phyloP scores from a whole-genome alignment of 345 rosid species.

The Arabidopsis arenosa region DNA sequence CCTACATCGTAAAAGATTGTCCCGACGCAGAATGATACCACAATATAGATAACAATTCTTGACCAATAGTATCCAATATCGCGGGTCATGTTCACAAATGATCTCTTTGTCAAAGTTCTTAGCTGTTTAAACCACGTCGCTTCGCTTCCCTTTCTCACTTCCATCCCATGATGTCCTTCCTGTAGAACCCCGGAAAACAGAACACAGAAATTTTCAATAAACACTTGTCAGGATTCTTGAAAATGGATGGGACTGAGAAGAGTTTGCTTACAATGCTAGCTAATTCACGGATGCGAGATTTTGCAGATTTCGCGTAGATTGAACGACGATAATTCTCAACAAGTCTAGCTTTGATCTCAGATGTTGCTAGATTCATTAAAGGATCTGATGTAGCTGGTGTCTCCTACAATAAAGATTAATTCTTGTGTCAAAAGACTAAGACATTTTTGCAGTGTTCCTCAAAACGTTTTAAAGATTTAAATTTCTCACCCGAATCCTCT shows the following conservation, averaged over 20 bases:
- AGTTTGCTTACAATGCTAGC: slow-evolving; percentile 61
- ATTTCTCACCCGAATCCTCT: slow-evolving; percentile 41
- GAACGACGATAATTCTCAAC: slow-evolving; percentile 74
- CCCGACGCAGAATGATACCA: slow-evolving; percentile 76
- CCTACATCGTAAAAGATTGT: slow-evolving; percentile 70
- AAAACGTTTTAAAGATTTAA: background rate
- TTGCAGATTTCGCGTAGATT: slow-evolving; percentile 51
- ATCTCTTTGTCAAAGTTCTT: slow-evolving; percentile 62
- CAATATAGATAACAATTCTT: slow-evolving; percentile 67
- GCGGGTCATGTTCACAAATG: slow-evolving; percentile 75
- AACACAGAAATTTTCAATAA: background rate
- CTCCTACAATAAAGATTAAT: slow-evolving; percentile 50
- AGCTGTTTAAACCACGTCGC: slow-evolving; percentile 76
- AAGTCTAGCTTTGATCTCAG: slow-evolving; percentile 77
- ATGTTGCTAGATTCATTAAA: slow-evolving; percentile 66
- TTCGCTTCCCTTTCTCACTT: slow-evolving; percentile 48
- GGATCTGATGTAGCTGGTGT: slow-evolving; percentile 72
- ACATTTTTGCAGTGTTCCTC: background rate
- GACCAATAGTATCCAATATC: slow-evolving; percentile 89
- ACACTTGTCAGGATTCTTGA: slow-evolving; percentile 7
- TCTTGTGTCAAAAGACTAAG: slow-evolving; percentile 2
- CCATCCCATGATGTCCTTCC: slow-evolving; percentile 60
- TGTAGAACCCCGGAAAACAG: slow-evolving; percentile 27
- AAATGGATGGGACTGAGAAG: background rate
- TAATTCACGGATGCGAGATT: slow-evolving; percentile 61